Base-by-base conservation (phyloP, 306 rosid genomes). In the Trifolium pratense region DNA sequence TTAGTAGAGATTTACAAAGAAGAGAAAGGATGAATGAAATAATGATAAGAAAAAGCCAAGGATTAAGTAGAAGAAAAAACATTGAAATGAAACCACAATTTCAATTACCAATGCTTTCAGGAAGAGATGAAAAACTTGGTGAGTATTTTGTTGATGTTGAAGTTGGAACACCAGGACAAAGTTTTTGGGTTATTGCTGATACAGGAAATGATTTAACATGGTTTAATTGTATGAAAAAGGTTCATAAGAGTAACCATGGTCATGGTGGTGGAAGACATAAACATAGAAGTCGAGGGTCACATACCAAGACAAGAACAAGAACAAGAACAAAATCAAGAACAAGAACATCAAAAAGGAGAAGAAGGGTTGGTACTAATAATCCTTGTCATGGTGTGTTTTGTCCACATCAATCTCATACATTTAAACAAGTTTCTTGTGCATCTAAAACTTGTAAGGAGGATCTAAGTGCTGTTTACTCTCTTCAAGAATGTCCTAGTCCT, bases 171-270 rank as follows among this genome's bases (percentile, higher is more conserved):
- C 97, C 98, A 0, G 64, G 72, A 0, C 92, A 89, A 77, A 78
- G 2, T 0, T 80, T 89, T 51, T 48, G 86, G 89, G 55, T 94
- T 57, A 66, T 83, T 15, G 97, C 85, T 0, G 95, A 91, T n/a
- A 84, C 97, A 0, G 98, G 90, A 1, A 91, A 91, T 49, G 97
- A 94, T 11, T 75, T 94, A 49, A 89, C 92, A 1, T 94, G 98
- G 98, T 31, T 88, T 55, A 87, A 86, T 1, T 88, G 91, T 26
- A 66, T 60, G 25, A 31, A 16, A 0, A 52, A 18, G 56, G 0
- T 4, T 16, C 72, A 2, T 31, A 39, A 16, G 1, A 16, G 1
- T 3, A 6, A 18, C 13, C 9, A 8, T 51, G 12, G 37, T 34
- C 9, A 8, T 51, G 12, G 37, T 34, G 45, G 42, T 37, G 42